phyloP scores from a whole-genome alignment of 139 green algal species.

The Penium margaritaceum region DNA sequence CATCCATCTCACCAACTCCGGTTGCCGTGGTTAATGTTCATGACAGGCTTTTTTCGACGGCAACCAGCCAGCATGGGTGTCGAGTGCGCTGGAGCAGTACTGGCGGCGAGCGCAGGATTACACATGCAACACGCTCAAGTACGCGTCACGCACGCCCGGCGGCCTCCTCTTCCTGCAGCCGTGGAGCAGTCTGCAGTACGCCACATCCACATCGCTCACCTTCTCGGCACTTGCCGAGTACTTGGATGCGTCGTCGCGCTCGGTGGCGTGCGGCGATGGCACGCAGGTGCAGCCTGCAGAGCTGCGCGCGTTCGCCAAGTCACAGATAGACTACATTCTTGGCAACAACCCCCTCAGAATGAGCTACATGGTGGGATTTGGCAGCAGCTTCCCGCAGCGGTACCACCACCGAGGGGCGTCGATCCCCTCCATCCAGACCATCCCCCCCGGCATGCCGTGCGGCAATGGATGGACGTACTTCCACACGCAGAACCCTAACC shows the following conservation, averaged over 20 bases:
- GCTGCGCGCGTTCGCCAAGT: too few species aligned
- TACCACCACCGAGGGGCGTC: constrained; percentile 38
- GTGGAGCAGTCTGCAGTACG: constrained; percentile 26
- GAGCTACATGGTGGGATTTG: constrained; percentile 44
- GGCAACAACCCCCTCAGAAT: constrained; percentile 19
- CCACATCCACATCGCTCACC: not conserved
- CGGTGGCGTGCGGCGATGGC: too few species aligned
- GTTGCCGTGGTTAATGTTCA: too few species aligned
- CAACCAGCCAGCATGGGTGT: too few species aligned
- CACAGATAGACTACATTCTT: constrained; percentile 36
- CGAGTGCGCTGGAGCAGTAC: too few species aligned
- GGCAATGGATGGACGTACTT: constrained; percentile 9
- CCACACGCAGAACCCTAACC: constrained; percentile 19
- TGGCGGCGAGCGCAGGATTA: too few species aligned
- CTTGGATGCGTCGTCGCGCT: too few species aligned
- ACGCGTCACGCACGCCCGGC: not conserved
- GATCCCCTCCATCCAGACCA: constrained; percentile 22
- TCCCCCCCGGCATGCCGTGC: constrained; percentile 13
- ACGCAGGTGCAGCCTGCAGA: too few species aligned
- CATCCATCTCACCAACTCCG: too few species aligned
- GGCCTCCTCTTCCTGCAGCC: not conserved
- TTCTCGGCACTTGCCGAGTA: constrained; percentile 25
- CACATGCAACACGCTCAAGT: too few species aligned
- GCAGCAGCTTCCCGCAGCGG: constrained; percentile 18
- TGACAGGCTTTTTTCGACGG: too few species aligned